Percentiles rank a stretch among this genome's conserved stretches.
Evolutionary conservation across 2,329 filamentous ascomycete species (phyloP).

Genomic region (Lachnellula suecica): DNA sequence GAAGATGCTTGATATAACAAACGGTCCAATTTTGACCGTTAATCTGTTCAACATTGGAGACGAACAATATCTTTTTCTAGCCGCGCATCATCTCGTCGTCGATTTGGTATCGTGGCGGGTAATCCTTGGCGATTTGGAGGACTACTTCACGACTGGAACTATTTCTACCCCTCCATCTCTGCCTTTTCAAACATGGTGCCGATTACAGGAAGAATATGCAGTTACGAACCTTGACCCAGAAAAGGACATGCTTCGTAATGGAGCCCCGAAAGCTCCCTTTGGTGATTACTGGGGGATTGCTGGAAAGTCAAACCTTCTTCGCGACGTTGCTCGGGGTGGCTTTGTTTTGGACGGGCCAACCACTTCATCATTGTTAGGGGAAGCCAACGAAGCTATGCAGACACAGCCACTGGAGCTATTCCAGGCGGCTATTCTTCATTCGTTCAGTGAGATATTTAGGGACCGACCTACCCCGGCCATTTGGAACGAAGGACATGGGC

Average conservation of each 20-base stretch:
- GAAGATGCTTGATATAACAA: neutral
- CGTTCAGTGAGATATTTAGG: slow-evolving; percentile 36
- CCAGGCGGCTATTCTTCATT: slow-evolving; percentile 34
- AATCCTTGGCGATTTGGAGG: slow-evolving; percentile 36
- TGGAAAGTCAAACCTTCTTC: slow-evolving; percentile 17
- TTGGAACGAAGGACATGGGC: slow-evolving; percentile 43
- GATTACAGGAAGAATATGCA: slow-evolving; percentile 32
- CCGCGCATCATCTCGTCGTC: slow-evolving; percentile 25
- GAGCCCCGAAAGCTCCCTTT: no score
- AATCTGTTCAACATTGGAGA: neutral
- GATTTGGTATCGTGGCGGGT: slow-evolving; percentile 38
- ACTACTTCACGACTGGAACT: slow-evolving; percentile 2
- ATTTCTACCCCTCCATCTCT: slow-evolving; percentile 38
- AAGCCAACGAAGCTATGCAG: slow-evolving; percentile 30
- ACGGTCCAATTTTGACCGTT: neutral
- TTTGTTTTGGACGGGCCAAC: slow-evolving; percentile 45
- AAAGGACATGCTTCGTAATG: no score
- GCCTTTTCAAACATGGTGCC: slow-evolving; percentile 35
- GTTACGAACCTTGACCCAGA: slow-evolving; percentile 20
- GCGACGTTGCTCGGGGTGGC: slow-evolving; percentile 27
- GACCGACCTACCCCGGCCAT: slow-evolving; percentile 36
- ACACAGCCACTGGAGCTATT: slow-evolving; percentile 41
- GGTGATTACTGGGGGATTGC: slow-evolving; percentile 22
- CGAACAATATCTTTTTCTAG: slow-evolving; percentile 10
- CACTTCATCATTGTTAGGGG: slow-evolving; percentile 21